Percentiles rank a stretch among this genome's conserved stretches.
Conservation (phyloP, 306 rosid species). For the Vigna nakashimae region DNA sequence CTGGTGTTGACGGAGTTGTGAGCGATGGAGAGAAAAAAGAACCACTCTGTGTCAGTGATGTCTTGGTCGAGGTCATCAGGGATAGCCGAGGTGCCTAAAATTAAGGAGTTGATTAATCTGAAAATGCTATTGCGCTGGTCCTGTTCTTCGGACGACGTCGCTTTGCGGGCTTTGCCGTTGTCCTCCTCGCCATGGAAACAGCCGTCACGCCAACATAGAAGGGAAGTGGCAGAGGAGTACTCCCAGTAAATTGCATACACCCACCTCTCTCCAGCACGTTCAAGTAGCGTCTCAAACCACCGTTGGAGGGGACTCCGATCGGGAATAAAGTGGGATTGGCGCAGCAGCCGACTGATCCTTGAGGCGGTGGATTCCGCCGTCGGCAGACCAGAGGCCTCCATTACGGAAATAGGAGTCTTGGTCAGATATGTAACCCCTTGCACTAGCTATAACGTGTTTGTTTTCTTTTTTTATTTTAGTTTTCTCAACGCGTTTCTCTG, state of each 20-base stretch:
- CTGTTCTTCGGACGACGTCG: slow-evolving; percentile 62
- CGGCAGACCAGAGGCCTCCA: neutral
- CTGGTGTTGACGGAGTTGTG: slow-evolving; percentile 69
- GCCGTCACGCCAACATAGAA: slow-evolving; percentile 90
- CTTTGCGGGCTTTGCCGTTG: slow-evolving; percentile 55
- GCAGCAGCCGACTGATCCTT: slow-evolving; percentile 33
- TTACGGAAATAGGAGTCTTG: no score
- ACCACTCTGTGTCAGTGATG: slow-evolving; percentile 94
- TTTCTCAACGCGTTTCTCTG: no score
- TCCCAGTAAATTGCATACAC: slow-evolving; percentile 96
- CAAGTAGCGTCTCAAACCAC: slow-evolving; percentile 75
- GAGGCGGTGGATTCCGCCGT: slow-evolving; percentile 1
- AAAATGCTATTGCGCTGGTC: slow-evolving; percentile 78
- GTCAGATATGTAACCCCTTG: no score
- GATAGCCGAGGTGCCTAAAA: slow-evolving; percentile 61
- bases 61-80: slow-evolving; percentile 73
- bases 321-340: slow-evolving; percentile 20
- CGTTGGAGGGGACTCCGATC: slow-evolving; percentile 53
- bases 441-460: no score
- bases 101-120: slow-evolving; percentile 72
- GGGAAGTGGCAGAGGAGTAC: slow-evolving; percentile 46
- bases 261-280: slow-evolving; percentile 73
- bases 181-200: slow-evolving; percentile 62
- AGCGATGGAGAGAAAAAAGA: slow-evolving; percentile 84
- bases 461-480: no score